phyloP scores from a whole-genome alignment of 768 basidiomycete species.

The Tylopilus felleus region DNA sequence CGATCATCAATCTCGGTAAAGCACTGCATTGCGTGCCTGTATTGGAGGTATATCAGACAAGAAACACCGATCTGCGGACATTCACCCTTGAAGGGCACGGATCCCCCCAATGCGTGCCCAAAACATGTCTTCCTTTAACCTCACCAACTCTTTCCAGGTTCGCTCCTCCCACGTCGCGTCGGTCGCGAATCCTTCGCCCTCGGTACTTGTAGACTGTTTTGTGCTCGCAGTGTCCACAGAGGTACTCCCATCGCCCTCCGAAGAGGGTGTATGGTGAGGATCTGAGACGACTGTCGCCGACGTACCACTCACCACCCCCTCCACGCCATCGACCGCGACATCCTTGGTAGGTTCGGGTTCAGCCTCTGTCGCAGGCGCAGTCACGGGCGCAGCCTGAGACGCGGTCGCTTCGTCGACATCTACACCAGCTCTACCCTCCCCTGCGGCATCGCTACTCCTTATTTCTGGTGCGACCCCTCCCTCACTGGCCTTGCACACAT shows the following conservation, averaged over 20 bases:
- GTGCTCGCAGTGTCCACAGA: slow-evolving; percentile 25
- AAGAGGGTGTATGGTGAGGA: background rate
- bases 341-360: background rate
- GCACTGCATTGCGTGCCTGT: background rate
- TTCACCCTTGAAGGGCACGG: slow-evolving; percentile 9
- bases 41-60: background rate
- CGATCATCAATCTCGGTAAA: background rate
- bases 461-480: background rate
- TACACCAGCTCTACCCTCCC: background rate
- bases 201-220: slow-evolving; percentile 23
- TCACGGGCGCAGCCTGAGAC: background rate
- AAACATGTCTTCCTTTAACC: slow-evolving; percentile 80
- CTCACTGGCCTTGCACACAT: background rate
- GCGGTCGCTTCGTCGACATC: background rate
- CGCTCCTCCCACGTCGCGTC: slow-evolving; percentile 82
- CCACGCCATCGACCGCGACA: background rate
- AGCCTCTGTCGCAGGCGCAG: background rate
- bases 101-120: slow-evolving; percentile 73
- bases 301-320: background rate
- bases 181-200: slow-evolving; percentile 49
- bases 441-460: background rate
- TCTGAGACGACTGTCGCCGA: background rate
- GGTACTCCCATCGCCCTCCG: slow-evolving; percentile 3
- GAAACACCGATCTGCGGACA: background rate
- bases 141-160: slow-evolving; percentile 76